A percentile compares a stretch with the other conserved stretches of the same genome.
These are phyloP conservation scores for Bertia moriformis DNA, from an alignment of 2,329 filamentous ascomycete genomes.

Conservation along the genomic window DNA sequence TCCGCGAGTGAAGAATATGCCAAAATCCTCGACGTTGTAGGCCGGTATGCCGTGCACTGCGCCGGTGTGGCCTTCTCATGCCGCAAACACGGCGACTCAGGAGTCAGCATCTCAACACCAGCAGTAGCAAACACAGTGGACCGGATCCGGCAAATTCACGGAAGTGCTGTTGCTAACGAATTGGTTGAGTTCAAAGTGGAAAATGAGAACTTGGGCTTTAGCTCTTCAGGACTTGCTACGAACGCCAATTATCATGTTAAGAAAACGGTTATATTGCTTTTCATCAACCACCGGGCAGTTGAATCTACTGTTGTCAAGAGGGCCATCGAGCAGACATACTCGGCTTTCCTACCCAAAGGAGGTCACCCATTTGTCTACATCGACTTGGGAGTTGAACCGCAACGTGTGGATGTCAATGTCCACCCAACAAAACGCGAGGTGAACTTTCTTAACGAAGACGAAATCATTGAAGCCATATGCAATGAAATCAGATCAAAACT, in stretches of 20 bases:
- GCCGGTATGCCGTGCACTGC: slow-evolving; percentile 86
- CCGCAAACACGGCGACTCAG: slow-evolving; percentile 86
- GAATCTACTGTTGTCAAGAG: slow-evolving; percentile 82
- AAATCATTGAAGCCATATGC: slow-evolving; percentile 79
- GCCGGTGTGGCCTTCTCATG: slow-evolving; percentile 84
- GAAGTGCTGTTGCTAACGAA: slow-evolving; percentile 72
- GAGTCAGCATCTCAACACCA: slow-evolving; percentile 67
- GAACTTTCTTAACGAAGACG: slow-evolving; percentile 93
- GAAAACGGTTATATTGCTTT: slow-evolving; percentile 71
- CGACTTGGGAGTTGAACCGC: slow-evolving; percentile 80
- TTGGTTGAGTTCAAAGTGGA: slow-evolving; percentile 61
- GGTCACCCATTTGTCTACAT: slow-evolving; percentile 90
- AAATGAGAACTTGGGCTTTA: slow-evolving; percentile 72
- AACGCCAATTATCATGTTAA: slow-evolving; percentile 94
- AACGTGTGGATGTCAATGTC: slow-evolving; percentile 88
- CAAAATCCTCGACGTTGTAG: slow-evolving; percentile 90
- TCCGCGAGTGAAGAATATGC: slow-evolving; percentile 90
- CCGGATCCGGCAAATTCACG: slow-evolving; percentile 81
- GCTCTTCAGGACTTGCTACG: slow-evolving; percentile 64
- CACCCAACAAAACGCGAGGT: slow-evolving; percentile 95
- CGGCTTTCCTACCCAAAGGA: slow-evolving; percentile 76
- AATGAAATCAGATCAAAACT: slow-evolving; percentile 64
- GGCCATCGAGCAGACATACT: slow-evolving; percentile 79
- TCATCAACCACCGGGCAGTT: slow-evolving; percentile 92
- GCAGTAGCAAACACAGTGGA: slow-evolving; percentile 60